Base-by-base conservation (phyloP, 2,329 filamentous ascomycete species). In the Sarocladium oryzae region DNA sequence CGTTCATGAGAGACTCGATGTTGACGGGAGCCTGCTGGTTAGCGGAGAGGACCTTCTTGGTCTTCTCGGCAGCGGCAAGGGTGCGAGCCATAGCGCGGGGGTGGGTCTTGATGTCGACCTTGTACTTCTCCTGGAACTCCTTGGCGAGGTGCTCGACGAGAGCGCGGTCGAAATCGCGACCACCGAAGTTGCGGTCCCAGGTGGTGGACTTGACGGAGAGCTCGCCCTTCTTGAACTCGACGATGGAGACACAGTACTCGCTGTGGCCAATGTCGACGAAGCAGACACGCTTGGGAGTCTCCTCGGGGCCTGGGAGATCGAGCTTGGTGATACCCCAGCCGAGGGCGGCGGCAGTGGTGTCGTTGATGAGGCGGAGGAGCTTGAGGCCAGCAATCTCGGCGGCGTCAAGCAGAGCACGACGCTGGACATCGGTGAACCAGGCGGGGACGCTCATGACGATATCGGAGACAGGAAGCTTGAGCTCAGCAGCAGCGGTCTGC, bases 1-100 rank as follows among this genome's bases (percentile, higher is more conserved):
- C 93, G 71, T 97, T 95, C 91, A 99, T 97, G 60, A 99, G 78
- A 32, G 91, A 96, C 77, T 99, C 93, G 63, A 99, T 95, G 78
- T 91, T 97, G 69, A 99, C 73, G 48, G 92, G 89, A 16, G 92
- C 90, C 65, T 87, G 81, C 60, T 91, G 87, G 75, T 97, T 97
- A 67, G 93, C 93, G 32, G 92, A 97, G 52, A 99, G 78, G 52
- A 97, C 85, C 84, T 97, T 97, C 85, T 99, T 99, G 67, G 95
- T 76, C 81, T 96, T 96, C 80, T 99, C 93, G 51, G 91, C 90
- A 52, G 88, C 90, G 55, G 89, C 84, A 37, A 88, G 80, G 61
- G 95, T 88, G 68, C 93, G 89, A 59, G 91, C 84, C 69, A 86
- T 82, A 53, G 92, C 93, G 76, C 96, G 96, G 58, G 85, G 81